Base-by-base conservation (phyloP, 768 basidiomycete genomes). In the Auricularia cornea region DNA sequence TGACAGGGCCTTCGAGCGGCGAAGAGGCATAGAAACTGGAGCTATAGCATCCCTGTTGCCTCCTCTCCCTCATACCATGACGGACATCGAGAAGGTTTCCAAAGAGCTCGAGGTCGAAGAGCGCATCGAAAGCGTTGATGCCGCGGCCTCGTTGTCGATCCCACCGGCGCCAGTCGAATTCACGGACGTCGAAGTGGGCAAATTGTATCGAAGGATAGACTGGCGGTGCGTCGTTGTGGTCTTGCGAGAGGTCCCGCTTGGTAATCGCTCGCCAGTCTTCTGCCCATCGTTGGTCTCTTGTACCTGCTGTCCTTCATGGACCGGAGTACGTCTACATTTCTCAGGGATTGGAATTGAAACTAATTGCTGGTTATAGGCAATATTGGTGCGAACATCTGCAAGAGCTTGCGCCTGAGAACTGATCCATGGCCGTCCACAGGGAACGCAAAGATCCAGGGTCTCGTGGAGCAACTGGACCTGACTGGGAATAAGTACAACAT, bases 261-360 rank as follows among this genome's bases (percentile, higher is more conserved):
- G n/a, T n/a, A n/a, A n/a, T n/a, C n/a, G n/a, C n/a, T n/a, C n/a
- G n/a, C n/a, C 31, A 56, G 31, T 29, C 73, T 86, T 40, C 80
- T 85, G 78, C 83, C 84, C 0, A 84, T 85, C 28, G 71, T 88
- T 23, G 74, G 80, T 3, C 63, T 85, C 54, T 81, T 88, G 77
- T 87, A 87, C 67, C 73, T 89, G 54, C 70, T 86, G 31, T 83
- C 83, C 3, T 87, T 86, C 71, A 74, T 87, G 70, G 87, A 89
- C 69, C 75, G 86, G 77, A 83, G 84, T 80, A 59, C 28, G 77
- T 69, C 18, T 33, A 20, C 31, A 23, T 31, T 11, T 11, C 32
- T 56, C 28, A 41, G n/a, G n/a, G n/a, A n/a, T n/a, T n/a, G n/a
- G n/a, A n/a, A n/a, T n/a, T n/a, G n/a, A n/a, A n/a, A n/a, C n/a